Conservation (phyloP, 1,284 basidiomycete species). For the Vanrija pseudolonga region DNA sequence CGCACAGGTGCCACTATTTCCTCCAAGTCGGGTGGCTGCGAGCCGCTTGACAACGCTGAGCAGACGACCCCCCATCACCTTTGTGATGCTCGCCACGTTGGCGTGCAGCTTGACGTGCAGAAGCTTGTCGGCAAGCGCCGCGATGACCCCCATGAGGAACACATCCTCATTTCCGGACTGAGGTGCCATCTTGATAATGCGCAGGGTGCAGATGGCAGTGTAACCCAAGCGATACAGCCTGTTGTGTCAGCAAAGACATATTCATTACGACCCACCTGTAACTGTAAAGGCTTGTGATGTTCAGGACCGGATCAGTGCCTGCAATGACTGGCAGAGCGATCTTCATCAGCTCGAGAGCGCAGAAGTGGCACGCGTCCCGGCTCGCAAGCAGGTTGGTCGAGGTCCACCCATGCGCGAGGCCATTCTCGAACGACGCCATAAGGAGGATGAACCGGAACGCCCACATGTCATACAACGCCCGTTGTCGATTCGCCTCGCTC, state of each 20-base stretch:
- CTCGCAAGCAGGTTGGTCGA: neutral
- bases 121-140: conserved; percentile 10
- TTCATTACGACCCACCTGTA: neutral
- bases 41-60: conserved; percentile 11
- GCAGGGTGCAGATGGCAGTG: conserved; percentile 12
- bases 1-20: no score
- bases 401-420: neutral
- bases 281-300: neutral
- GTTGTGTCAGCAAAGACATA: neutral
- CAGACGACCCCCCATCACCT: conserved; percentile 13
- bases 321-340: neutral
- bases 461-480: conserved; percentile 11
- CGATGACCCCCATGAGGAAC: conserved; percentile 15
- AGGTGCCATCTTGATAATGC: conserved; percentile 13
- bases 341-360: neutral
- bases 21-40: neutral
- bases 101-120: conserved; percentile 17
- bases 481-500: conserved; percentile 5
- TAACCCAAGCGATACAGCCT: conserved; percentile 19
- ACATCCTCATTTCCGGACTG: conserved; percentile 11
- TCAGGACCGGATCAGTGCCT: neutral
- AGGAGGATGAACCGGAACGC: conserved; percentile 15
- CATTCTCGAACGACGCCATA: conserved; percentile 17
- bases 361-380: neutral
- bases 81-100: conserved; percentile 16